Evolutionary conservation across 257 asterid genomes (phyloP).

Genomic region (Leptodermis oblonga): DNA sequence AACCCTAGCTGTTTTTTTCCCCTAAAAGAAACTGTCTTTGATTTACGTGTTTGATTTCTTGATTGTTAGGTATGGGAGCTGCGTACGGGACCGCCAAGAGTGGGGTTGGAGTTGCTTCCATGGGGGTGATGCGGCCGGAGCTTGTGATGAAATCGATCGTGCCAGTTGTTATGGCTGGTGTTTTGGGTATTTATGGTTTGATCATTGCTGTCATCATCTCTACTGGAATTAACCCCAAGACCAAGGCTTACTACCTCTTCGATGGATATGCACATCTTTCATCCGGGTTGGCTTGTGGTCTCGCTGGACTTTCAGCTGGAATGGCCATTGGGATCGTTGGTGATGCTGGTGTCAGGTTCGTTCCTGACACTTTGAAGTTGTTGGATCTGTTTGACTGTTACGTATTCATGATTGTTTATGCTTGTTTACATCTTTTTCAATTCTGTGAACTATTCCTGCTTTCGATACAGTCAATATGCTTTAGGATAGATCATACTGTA

Average conservation of each 20-base stretch:
- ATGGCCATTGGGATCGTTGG: constrained; percentile 40
- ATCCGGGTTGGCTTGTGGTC: constrained; percentile 35
- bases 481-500: background rate
- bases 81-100: constrained; percentile 37
- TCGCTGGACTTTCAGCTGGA: constrained; percentile 46
- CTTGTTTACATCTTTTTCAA: background rate
- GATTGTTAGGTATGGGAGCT: constrained; percentile 33
- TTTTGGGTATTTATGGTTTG: constrained; percentile 38
- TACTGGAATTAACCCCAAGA: constrained; percentile 33
- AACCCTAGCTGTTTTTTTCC: background rate
- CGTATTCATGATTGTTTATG: background rate
- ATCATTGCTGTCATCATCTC: constrained; percentile 32
- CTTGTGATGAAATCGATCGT: constrained; percentile 34
- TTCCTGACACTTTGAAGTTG: background rate
- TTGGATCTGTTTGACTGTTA: background rate
- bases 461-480: background rate
- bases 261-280: constrained; percentile 31
- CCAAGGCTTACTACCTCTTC: constrained; percentile 26
- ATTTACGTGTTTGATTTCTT: background rate
- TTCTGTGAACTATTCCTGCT: background rate
- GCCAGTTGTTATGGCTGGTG: constrained; percentile 44
- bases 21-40: background rate
- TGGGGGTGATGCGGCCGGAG: constrained; percentile 39
- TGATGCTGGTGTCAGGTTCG: constrained; percentile 36
- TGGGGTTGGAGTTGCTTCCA: constrained; percentile 31